Evolutionary conservation across 441 rosid species (phyloP).

Genomic region (Gossypium schwendimanii): DNA sequence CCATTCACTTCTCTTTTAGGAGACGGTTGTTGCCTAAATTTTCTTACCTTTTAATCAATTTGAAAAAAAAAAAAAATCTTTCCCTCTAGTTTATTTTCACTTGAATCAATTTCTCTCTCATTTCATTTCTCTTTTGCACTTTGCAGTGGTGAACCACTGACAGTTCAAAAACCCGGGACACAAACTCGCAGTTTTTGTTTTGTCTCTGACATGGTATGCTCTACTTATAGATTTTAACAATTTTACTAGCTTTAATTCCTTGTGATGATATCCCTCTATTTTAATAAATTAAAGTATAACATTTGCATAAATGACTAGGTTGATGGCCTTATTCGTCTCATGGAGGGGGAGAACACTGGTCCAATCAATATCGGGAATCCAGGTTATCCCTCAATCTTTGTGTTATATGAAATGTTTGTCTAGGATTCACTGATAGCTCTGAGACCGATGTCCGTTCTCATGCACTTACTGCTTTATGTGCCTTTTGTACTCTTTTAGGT

Average conservation of each 20-base stretch:
- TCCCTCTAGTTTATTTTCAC: neutral
- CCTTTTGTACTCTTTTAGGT: conserved; percentile 35
- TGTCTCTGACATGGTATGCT: conserved; percentile 88
- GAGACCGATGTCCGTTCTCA: neutral
- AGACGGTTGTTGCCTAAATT: neutral
- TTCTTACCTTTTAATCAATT: neutral
- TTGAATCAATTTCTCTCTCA: neutral
- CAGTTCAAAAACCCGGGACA: conserved; percentile 89
- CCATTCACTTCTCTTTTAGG: neutral
- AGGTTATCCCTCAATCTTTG: conserved; percentile 31
- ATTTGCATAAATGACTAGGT: conserved; percentile 34
- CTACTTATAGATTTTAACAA: neutral
- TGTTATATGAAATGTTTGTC: neutral
- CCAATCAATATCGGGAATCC: conserved; percentile 96
- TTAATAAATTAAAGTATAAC: neutral
- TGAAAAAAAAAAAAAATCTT: neutral
- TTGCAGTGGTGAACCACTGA: conserved; percentile 71
- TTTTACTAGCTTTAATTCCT: neutral
- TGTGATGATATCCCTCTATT: neutral
- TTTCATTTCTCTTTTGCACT: neutral
- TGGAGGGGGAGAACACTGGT: conserved; percentile 94
- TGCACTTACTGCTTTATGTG: neutral
- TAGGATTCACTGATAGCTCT: neutral
- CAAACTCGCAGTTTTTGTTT: conserved; percentile 98
- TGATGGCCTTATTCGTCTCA: conserved; percentile 83